A percentile compares a stretch with the other conserved stretches of the same genome.
These are phyloP conservation scores for Neoboletus brunneissimus DNA, from an alignment of 768 basidiomycete genomes.

Conservation along the genomic window DNA sequence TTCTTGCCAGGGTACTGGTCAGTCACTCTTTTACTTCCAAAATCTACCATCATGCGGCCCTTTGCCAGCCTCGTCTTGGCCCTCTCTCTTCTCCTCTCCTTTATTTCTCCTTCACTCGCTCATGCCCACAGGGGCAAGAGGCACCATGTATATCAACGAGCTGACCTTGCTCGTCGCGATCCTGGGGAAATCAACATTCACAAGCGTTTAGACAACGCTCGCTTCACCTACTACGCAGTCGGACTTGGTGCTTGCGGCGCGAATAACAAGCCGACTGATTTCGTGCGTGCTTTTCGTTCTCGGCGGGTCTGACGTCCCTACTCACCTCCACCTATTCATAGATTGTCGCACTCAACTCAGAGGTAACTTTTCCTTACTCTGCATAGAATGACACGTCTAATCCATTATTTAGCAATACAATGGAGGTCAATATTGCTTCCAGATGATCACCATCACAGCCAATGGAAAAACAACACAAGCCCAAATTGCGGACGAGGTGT, in stretches of 20 bases:
- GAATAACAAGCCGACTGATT: conserved; percentile 30
- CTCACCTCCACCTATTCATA: conserved; percentile 22
- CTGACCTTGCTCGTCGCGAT: conserved; percentile 25
- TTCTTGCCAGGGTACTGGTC: conserved; percentile 1
- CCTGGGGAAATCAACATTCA: conserved; percentile 22
- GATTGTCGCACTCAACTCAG: conserved; percentile 51
- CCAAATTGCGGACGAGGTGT: conserved; percentile 59
- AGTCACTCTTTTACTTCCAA: conserved; percentile 22
- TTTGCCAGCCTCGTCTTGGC: conserved; percentile 19
- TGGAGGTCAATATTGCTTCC: conserved; percentile 51
- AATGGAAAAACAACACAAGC: conserved; percentile 58
- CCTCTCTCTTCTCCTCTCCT: conserved; percentile 18
- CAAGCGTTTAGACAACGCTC: conserved; percentile 22
- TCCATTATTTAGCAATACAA: conserved; percentile 49
- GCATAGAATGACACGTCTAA: conserved; percentile 1
- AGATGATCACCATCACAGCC: conserved; percentile 58
- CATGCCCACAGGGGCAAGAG: conserved; percentile 22
- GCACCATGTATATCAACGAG: conserved; percentile 23
- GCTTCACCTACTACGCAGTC: conserved; percentile 39
- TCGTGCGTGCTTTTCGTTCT: conserved; percentile 25
- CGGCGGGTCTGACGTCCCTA: neutral
- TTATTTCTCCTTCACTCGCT: conserved; percentile 17
- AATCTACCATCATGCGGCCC: conserved; percentile 20
- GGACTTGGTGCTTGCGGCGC: conserved; percentile 46
- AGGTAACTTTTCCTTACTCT: conserved; percentile 12